These are phyloP conservation scores for Pisolithus sp. DNA, from an alignment of 768 basidiomycete species.

Conservation along the genomic window DNA sequence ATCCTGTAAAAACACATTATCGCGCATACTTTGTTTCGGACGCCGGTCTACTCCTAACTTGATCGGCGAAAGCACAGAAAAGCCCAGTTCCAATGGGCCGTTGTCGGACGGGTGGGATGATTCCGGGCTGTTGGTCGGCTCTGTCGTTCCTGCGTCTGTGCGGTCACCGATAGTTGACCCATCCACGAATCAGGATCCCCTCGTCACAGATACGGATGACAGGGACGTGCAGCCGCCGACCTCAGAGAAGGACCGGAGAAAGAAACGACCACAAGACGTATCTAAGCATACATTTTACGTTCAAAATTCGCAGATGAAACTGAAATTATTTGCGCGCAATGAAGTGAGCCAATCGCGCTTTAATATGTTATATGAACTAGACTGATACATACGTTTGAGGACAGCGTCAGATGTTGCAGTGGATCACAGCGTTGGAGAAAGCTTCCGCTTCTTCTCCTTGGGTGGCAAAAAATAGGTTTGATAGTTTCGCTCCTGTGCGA, in stretches of 20 bases:
- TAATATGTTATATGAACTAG: background rate
- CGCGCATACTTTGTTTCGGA: slow-evolving; percentile 37
- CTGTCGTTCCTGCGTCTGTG: slow-evolving; percentile 33
- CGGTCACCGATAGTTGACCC: slow-evolving; percentile 67
- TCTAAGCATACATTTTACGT: slow-evolving; percentile 95
- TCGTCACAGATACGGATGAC: slow-evolving; percentile 22
- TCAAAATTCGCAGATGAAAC: slow-evolving; percentile 80
- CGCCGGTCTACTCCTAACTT: slow-evolving; percentile 13
- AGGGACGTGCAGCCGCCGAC: slow-evolving; percentile 15
- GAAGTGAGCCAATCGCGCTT: slow-evolving; percentile 44
- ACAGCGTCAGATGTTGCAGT: slow-evolving; percentile 94
- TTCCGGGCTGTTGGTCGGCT: slow-evolving; percentile 27
- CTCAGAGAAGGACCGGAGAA: slow-evolving; percentile 39
- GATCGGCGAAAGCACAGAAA: slow-evolving; percentile 5
- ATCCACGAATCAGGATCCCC: slow-evolving; percentile 64
- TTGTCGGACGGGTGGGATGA: slow-evolving; percentile 9
- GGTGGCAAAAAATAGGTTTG: slow-evolving; percentile 78
- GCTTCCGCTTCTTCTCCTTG: slow-evolving; percentile 74
- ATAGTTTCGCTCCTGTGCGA: slow-evolving; percentile 89
- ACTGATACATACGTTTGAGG: slow-evolving; percentile 5
- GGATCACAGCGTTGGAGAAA: slow-evolving; percentile 86
- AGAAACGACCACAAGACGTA: slow-evolving; percentile 51
- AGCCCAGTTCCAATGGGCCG: slow-evolving; percentile 2
- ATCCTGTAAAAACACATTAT: slow-evolving; percentile 44
- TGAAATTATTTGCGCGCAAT: slow-evolving; percentile 83